These are phyloP conservation scores for Priceomyces melissophilus DNA, from an alignment of 805 yeast genomes.

Conservation along the genomic window DNA sequence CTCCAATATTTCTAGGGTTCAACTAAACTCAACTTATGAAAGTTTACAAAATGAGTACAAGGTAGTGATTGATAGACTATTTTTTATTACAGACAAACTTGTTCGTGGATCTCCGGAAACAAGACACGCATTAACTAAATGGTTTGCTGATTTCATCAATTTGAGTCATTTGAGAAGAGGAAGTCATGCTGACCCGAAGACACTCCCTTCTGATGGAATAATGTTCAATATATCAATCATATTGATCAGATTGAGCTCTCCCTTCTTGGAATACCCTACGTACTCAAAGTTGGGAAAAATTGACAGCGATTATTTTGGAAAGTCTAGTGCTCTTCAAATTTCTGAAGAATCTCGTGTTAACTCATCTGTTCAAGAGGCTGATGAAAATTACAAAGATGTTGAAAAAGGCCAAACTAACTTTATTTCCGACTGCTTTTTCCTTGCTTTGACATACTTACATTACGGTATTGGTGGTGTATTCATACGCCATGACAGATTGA, in stretches of 20 bases:
- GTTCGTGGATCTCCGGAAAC: conserved; percentile 69
- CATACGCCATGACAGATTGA: conserved; percentile 51
- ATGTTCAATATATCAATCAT: conserved; percentile 73
- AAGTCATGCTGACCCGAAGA: conserved; percentile 66
- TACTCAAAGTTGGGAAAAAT: conserved; percentile 73
- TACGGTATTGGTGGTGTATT: conserved; percentile 85
- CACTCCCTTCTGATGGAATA: conserved; percentile 73
- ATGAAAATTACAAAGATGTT: conserved; percentile 46
- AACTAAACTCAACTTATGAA: conserved; percentile 49
- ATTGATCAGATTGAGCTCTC: conserved; percentile 70
- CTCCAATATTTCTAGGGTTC: conserved; percentile 22
- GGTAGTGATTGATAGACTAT: conserved; percentile 58
- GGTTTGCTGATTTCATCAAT: conserved; percentile 73
- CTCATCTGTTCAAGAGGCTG: conserved; percentile 69
- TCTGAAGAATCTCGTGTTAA: conserved; percentile 80
- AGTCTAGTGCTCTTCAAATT: conserved; percentile 55
- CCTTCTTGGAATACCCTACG: conserved; percentile 66
- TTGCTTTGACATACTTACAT: conserved; percentile 75
- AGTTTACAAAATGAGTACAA: conserved; percentile 64
- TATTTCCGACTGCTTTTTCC: conserved; percentile 85
- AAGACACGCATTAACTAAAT: conserved; percentile 59
- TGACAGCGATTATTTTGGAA: conserved; percentile 64
- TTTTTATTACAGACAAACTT: conserved; percentile 66
- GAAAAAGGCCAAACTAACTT: conserved; percentile 54
- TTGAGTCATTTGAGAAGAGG: conserved; percentile 85